Evolutionary conservation across 2,329 filamentous ascomycete species (phyloP), one percentile per base, ranked within the genome.

Genomic region (Aureobasidium sp.): DNA sequence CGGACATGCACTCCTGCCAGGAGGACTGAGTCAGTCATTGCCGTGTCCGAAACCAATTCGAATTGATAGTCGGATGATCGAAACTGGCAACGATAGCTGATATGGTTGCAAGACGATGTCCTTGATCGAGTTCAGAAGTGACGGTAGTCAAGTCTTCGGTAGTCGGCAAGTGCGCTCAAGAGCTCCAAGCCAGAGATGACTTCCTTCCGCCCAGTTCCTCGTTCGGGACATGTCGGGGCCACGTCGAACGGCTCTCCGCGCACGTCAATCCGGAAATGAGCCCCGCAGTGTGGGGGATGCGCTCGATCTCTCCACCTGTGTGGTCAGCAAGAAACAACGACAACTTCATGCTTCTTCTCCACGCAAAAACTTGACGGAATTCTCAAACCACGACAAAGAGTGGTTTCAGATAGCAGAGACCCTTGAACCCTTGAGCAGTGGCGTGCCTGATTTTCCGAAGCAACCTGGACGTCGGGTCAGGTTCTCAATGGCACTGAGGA

Each of bases 391-490:
- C 30, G 12, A 21, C 10, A 10, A 21, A 7, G 30, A 22, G 1
- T 4, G 14, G 6, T 4, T 17, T 3, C 16, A 17, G 4, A 19
- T 3, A n/a, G 1, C 24, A 30, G 32, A 21, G 16, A 30, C 35
- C 3, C 22, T 1, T 17, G 22, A 35, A 40, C 25, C 47, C 47
- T 32, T 40, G 12, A 25, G 11, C 8, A 24, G 6, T 14, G 30
- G 17, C 17, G 34, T 50, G 25, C 47, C 47, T 50, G 47, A 50
- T 50, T 50, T 40, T 50, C 47, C 27, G 27, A 25, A 21, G 11
- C n/a, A 14, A 50, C 34, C 47, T 40, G 47, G 47, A 7, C 35
- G 14, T 11, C 32, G 27, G 47, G 27, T n/a, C 24, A 17, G 7
- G 35, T 50, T 30, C 2, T 50, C 6, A 24, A 40, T 17, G 45